Base-by-base conservation (phyloP, 306 rosid genomes). In the Clitoria ternatea region DNA sequence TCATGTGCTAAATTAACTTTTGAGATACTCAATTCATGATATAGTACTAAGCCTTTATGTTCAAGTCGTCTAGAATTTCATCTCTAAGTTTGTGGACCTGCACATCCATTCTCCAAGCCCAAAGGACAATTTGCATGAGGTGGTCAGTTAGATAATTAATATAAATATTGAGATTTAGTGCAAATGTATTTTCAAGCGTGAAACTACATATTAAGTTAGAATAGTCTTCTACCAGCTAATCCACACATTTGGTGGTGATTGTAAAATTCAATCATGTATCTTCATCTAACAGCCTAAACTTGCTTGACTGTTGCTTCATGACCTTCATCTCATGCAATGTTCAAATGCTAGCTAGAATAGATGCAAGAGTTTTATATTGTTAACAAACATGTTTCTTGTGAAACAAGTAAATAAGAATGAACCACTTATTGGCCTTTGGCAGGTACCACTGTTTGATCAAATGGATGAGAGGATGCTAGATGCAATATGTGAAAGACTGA, bases 401-500 rank as follows among this genome's bases (percentile, higher is more conserved):
- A 43, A 55, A 61, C 62, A 33, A 55, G 27, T 2, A 55, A 39
- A 6, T 27, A 50, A 60, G 14, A 69, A 9, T 39, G 49, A 39
- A 76, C 62, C 27, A 37, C 30, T 66, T 42, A 65, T 47, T 17
- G 66, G 50, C 5, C 19, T 12, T 39, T 37, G 39, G 23, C 82
- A 85, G 89, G 89, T 85, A 2, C 86, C 89, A 59, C 73, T 85
- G 3, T 85, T 85, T 60, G 83, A 85, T 77, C 85, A 85, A 20
- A 85, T 85, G 86, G 89, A 85, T 48, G 85, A 79, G 29, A 76
- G 83, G 52, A 82, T 82, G 82, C 72, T 79, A 29, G 86, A 85
- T 69, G 89, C 89, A 8, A 85, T 85, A 69, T 85, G 89, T 57
- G 89, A 85, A 48, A 85, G 89, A 43, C 68, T 85, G 60, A 85